These are phyloP conservation scores for Sporobolomyces pararoseus DNA, from an alignment of 768 basidiomycete genomes.

Conservation along the genomic window DNA sequence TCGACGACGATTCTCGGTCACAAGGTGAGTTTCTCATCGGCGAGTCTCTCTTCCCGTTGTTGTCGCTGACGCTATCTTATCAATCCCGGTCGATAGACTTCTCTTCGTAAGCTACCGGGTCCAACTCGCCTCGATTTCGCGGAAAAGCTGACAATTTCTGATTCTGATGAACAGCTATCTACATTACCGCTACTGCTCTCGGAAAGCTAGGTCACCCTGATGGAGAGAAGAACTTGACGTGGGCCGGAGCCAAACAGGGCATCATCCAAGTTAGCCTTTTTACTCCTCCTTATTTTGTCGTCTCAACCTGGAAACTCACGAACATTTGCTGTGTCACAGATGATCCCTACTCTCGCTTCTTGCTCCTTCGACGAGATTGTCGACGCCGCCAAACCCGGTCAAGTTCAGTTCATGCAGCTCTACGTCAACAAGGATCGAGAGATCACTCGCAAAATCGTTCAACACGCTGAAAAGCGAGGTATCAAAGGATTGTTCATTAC, in stretches of 20 bases:
- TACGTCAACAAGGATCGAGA: conserved; percentile 89
- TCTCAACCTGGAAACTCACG: background rate
- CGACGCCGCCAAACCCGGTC: conserved; percentile 73
- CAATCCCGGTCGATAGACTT: conserved; percentile 5
- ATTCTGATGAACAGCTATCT: conserved; percentile 52
- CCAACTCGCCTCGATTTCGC: no score
- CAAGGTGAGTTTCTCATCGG: conserved; percentile 55
- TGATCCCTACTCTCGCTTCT: conserved; percentile 93
- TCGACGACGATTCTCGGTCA: conserved; percentile 64
- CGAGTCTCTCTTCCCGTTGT: no score
- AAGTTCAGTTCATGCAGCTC: conserved; percentile 81
- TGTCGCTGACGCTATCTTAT: background rate
- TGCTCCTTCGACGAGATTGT: conserved; percentile 95
- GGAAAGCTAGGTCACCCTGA: conserved; percentile 95
- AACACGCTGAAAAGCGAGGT: conserved; percentile 83
- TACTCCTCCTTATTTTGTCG: background rate
- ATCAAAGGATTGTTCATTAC: conserved; percentile 93
- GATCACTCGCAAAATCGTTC: conserved; percentile 78
- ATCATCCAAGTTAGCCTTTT: conserved; percentile 60
- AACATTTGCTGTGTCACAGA: background rate
- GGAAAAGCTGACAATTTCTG: background rate
- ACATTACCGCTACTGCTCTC: conserved; percentile 70
- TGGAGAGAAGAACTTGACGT: conserved; percentile 84
- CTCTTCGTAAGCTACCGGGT: background rate
- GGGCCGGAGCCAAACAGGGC: conserved; percentile 75